Base-by-base conservation (phyloP, 2,329 filamentous ascomycete genomes). In the Thielaviopsis populi region DNA sequence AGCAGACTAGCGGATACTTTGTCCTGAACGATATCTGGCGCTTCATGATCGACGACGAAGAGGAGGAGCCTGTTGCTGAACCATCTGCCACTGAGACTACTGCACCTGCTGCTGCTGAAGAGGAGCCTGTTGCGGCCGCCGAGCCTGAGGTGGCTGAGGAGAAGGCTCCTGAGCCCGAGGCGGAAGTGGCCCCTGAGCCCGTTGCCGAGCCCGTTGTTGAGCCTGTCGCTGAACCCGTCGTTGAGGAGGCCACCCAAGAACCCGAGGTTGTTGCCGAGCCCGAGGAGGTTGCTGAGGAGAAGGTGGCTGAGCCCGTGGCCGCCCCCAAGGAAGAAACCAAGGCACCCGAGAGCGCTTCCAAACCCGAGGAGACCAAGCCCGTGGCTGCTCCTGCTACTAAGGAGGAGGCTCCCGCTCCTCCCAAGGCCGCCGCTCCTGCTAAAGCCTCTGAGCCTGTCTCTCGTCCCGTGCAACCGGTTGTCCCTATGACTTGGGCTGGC, bases 21-120 rank as follows among this genome's bases (percentile, higher is more conserved):
- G 92, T 99, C 41, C 83, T 99, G 70, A 99, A 99, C 75, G 94
- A 99, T 72, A 96, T 99, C 73, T 90, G 97, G 79, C 84, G 94
- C 70, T 97, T 95, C 76, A 85, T 99, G 69, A 85, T 87, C 68
- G 91, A 96, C 67, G 89, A 89, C 66, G 84, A 86, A 67, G 80
- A 83, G 59, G 69, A 69, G 33, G 71, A 73, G 62, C 33, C 22
- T 33, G 37, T 54, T 56, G 68, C 69, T 3, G 74, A 76, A 65
- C 41, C 50, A 41, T 69, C 73, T 43, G 68, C 71, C n/a, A 70
- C 69, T 10, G 71, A 73, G 64, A 58, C 70, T 46, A 72, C 74
- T 68, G 64, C 73, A 19, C 73, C 71, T 63, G 72, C 73, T 60
- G 72, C 73, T 60, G 24, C 17, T 43, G 63, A 42, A 37, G 46